Conservation (phyloP, 345 rosid genomes). For the Corymbia maculata region DNA sequence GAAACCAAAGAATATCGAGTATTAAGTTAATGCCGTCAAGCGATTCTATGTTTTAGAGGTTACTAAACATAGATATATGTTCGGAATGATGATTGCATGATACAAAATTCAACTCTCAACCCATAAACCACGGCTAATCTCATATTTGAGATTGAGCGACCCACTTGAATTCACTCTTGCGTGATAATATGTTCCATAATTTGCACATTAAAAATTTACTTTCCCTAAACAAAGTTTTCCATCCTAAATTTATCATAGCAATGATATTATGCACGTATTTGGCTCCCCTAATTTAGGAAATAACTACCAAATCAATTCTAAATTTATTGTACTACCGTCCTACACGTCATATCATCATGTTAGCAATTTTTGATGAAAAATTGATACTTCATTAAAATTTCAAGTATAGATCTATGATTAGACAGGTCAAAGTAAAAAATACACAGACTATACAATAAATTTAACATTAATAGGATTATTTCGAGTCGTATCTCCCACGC, state of each 20-base stretch:
- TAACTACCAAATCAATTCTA: not conserved
- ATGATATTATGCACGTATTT: not conserved
- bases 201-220: not conserved
- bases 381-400: not conserved
- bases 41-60: accelerated
- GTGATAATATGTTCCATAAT: not conserved
- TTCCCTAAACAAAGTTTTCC: not conserved
- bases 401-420: accelerated
- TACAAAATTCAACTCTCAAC: not conserved
- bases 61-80: not conserved
- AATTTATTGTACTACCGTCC: accelerated
- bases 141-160: not conserved
- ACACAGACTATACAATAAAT: accelerated
- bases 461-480: accelerated
- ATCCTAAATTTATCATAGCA: not conserved
- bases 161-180: not conserved
- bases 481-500: not conserved
- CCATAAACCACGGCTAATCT: not conserved
- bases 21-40: not conserved
- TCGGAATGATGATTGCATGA: not conserved
- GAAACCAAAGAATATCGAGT: not conserved
- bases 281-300: not conserved
- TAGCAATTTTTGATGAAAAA: not conserved
- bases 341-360: not conserved
- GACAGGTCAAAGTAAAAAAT: too few species aligned